Base-by-base conservation (phyloP, 2,329 filamentous ascomycete species). In the Paracoccidioides lutzii region DNA sequence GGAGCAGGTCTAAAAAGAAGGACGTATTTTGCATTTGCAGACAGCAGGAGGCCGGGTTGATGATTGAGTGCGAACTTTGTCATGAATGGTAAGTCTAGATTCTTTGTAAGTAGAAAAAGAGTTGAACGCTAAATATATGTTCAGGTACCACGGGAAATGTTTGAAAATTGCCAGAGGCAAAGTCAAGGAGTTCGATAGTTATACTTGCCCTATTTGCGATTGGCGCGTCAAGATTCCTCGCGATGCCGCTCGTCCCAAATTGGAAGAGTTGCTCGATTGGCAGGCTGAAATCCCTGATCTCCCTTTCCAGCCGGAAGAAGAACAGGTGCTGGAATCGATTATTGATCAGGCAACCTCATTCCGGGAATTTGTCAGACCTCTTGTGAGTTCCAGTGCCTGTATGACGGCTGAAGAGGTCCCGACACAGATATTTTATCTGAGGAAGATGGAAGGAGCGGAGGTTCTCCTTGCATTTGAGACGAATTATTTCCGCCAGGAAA, bases 51-150 rank as follows among this genome's bases (percentile, higher is more conserved):
- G 90, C 91, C 41, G 93, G 93, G 53, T 94, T 97, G 86, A 98
- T 98, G 93, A 97, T 98, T 64, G 93, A 98, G 72, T 98, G 93
- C 69, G 93, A 97, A 69, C 78, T 96, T 42, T 98, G 93, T 71
- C 91, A 96, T 66, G 93, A 98, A 75, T 98, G 93, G 93, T 90
- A 70, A 76, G 83, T 76, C 22, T 33, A 7, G 37, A 52, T 40
- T 51, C 48, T 43, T 15, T 38, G 53, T 10, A 22, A 45, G 46
- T 43, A 46, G 12, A 32, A 56, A 38, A 40, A 52, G 22, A 22
- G 22, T 22, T 22, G 22, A 22, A 22, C 22, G 22, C 63, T 75
- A 65, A 74, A 55, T 53, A 43, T 15, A 22, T 5, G 51, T 32
- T 7, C 59, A 90, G 87, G 87, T 98, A 98, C 67, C 93, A 98